Conservation (phyloP, 2,329 filamentous ascomycete species). For the Raffaelea albimanens region DNA sequence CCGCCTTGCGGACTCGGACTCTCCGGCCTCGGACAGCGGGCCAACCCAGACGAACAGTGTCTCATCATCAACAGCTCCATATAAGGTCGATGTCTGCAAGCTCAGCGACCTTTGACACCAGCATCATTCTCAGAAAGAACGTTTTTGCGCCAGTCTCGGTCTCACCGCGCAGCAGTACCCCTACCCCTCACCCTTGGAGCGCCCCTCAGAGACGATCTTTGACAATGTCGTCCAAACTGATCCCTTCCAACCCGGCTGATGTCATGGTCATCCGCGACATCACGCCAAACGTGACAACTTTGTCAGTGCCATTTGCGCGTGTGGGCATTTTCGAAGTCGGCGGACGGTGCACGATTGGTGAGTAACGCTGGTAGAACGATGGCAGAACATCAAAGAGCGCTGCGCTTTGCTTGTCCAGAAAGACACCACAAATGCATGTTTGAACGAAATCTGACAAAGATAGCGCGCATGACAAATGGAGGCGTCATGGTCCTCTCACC, state of each 20-base stretch:
- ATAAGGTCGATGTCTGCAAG: too few species aligned
- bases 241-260: slow-evolving; percentile 62
- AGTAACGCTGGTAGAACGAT: slow-evolving; percentile 17
- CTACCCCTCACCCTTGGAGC: too few species aligned
- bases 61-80: background rate
- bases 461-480: slow-evolving; percentile 70
- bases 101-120: too few species aligned
- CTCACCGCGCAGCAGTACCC: too few species aligned
- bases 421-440: too few species aligned
- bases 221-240: slow-evolving; percentile 52
- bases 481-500: slow-evolving; percentile 85
- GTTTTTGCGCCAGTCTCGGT: too few species aligned
- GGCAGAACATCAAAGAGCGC: too few species aligned
- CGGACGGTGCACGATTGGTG: slow-evolving; percentile 77
- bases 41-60: background rate
- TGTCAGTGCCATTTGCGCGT: slow-evolving; percentile 76
- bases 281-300: slow-evolving; percentile 66
- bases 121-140: too few species aligned
- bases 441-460: slow-evolving; percentile 2
- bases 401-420: too few species aligned
- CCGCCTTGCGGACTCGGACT: background rate
- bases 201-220: background rate
- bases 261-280: slow-evolving; percentile 87
- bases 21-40: slow-evolving; percentile 2
- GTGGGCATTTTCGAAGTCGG: slow-evolving; percentile 75